A percentile compares a stretch with the other conserved stretches of the same genome.
phyloP scores from a whole-genome alignment of 192 early-diverging fungal genomes.

The Backusella tarrabulga region DNA sequence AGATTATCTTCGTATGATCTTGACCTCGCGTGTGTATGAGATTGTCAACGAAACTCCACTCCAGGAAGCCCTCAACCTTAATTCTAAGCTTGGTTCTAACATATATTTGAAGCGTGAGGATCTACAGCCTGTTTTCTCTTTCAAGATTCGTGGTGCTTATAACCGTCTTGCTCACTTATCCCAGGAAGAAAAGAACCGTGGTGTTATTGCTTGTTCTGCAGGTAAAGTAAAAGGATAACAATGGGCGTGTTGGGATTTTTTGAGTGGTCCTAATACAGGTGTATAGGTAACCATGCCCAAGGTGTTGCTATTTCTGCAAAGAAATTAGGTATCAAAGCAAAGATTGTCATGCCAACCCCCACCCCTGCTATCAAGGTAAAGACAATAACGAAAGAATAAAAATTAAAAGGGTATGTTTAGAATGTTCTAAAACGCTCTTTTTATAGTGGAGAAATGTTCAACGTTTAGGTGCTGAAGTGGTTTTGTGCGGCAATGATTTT shows the following conservation, averaged over 20 bases:
- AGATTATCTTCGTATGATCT: conserved; percentile 92
- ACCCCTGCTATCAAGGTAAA: conserved; percentile 47
- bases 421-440: background rate
- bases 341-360: conserved; percentile 94
- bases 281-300: conserved; percentile 91
- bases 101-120: conserved; percentile 95
- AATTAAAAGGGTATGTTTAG: background rate
- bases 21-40: conserved; percentile 94
- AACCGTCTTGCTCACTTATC: conserved; percentile 87
- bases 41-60: conserved; percentile 92
- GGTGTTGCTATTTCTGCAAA: conserved; percentile 93
- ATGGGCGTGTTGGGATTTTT: conserved; percentile 47
- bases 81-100: conserved; percentile 60
- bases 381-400: background rate
- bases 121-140: conserved; percentile 94
- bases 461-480: conserved; percentile 86
- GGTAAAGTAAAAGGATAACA: conserved; percentile 38
- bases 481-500: conserved; percentile 90
- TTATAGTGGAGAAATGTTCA: conserved; percentile 83
- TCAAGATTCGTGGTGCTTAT: conserved; percentile 98
- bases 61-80: conserved; percentile 80
- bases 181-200: conserved; percentile 70
- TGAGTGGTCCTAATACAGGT: conserved; percentile 56
- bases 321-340: conserved; percentile 88
- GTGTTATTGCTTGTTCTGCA: conserved; percentile 97